Percentiles rank a stretch among this genome's conserved stretches.
phyloP scores from a whole-genome alignment of 2,329 filamentous ascomycete genomes.

The Pseudogymnoascus sp. region DNA sequence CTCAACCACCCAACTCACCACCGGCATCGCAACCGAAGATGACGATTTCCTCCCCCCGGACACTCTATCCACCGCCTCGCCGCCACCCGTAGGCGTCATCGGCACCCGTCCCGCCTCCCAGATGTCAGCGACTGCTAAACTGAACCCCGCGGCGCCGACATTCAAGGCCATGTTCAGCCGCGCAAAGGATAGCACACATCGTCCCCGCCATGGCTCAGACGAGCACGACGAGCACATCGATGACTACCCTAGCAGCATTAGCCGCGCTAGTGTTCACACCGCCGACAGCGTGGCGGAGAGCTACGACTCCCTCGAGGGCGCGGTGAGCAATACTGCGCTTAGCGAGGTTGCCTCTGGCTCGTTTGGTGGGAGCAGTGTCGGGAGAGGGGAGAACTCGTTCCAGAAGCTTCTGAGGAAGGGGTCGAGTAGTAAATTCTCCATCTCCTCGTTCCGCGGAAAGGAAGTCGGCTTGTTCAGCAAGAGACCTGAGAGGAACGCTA shows the following conservation, averaged over 20 bases:
- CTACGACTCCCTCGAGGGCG: constrained; percentile 51
- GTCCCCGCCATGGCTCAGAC: background rate
- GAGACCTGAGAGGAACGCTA: constrained; percentile 37
- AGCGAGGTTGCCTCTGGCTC: background rate
- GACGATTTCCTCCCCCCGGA: constrained; percentile 58
- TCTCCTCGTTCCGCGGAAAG: constrained; percentile 51
- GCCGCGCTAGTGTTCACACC: constrained; percentile 45
- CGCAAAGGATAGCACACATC: constrained; percentile 25
- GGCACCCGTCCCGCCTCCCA: constrained; percentile 62
- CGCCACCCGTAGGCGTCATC: constrained; percentile 63
- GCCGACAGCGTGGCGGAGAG: constrained; percentile 55
- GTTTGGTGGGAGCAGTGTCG: background rate
- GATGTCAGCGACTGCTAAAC: constrained; percentile 50
- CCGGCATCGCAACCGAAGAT: constrained; percentile 56
- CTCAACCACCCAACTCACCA: constrained; percentile 58
- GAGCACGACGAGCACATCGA: constrained; percentile 14
- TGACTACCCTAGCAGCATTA: constrained; percentile 23
- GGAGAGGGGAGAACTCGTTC: constrained; percentile 35
- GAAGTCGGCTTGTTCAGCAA: constrained; percentile 27
- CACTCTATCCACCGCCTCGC: constrained; percentile 45
- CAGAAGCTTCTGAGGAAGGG: constrained; percentile 59
- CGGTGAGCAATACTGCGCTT: constrained; percentile 43
- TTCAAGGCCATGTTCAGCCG: constrained; percentile 71
- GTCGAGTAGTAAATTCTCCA: constrained; percentile 59
- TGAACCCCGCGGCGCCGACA: constrained; percentile 85